A percentile compares a stretch with the other conserved stretches of the same genome.
phyloP scores from a whole-genome alignment of 2,329 filamentous ascomycete genomes.

The Colletotrichum somersetense region DNA sequence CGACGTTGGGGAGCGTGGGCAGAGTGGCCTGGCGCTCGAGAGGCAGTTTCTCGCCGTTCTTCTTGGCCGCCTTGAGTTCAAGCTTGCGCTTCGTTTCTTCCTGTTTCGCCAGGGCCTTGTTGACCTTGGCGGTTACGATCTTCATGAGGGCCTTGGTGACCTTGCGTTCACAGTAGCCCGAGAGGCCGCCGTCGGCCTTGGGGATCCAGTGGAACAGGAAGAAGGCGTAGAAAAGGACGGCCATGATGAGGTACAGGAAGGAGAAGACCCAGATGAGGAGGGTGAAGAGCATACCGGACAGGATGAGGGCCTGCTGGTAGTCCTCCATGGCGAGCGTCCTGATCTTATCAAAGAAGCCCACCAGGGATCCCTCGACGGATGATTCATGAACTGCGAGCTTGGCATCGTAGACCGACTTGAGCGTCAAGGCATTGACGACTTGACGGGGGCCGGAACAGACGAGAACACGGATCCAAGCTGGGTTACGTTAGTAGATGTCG shows the following conservation, averaged over 20 bases:
- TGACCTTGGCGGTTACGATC: slow-evolving; percentile 88
- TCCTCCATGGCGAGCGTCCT: slow-evolving; percentile 78
- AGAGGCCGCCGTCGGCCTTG: slow-evolving; percentile 81
- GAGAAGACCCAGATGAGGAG: slow-evolving; percentile 90
- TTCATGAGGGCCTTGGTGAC: slow-evolving; percentile 86
- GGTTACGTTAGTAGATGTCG: slow-evolving; percentile 32
- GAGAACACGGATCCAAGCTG: slow-evolving; percentile 88
- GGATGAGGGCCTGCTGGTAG: slow-evolving; percentile 82
- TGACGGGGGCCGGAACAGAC: slow-evolving; percentile 94
- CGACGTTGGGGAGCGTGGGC: slow-evolving; percentile 68
- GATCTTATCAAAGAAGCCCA: slow-evolving; percentile 88
- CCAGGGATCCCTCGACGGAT: slow-evolving; percentile 72
- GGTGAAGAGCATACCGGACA: slow-evolving; percentile 94
- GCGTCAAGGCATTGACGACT: slow-evolving; percentile 88
- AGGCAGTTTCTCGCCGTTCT: slow-evolving; percentile 63
- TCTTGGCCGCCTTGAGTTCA: slow-evolving; percentile 64
- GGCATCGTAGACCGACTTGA: slow-evolving; percentile 84
- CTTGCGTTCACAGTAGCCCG: slow-evolving; percentile 90
- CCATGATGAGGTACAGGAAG: slow-evolving; percentile 79
- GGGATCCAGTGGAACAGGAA: slow-evolving; percentile 96
- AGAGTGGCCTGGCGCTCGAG: slow-evolving; percentile 74
- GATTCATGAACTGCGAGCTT: slow-evolving; percentile 71
- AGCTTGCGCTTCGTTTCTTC: slow-evolving; percentile 69
- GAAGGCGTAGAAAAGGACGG: slow-evolving; percentile 82
- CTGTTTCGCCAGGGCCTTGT: slow-evolving; percentile 87